Percentiles rank a stretch among this genome's conserved stretches.
Conservation (phyloP, 1,284 basidiomycete species). For the Tremellales sp. region DNA sequence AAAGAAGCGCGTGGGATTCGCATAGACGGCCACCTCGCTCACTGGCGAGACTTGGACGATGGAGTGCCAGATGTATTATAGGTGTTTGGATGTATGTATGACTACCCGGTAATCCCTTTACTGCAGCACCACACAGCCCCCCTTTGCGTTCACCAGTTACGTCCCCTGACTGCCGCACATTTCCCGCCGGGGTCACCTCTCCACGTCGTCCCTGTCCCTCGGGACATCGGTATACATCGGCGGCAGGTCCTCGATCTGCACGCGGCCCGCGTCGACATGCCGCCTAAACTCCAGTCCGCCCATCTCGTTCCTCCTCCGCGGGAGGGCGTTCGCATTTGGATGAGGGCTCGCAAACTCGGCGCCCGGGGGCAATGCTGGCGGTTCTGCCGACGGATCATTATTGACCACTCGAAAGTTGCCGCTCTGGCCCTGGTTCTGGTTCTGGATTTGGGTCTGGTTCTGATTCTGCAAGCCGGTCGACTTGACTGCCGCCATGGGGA, state of each 20-base stretch:
- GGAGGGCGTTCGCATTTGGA: background rate
- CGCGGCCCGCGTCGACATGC: conserved; percentile 31
- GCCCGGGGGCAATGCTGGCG: conserved; percentile 11
- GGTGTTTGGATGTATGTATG: too few relatives aligned
- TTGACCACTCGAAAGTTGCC: conserved; percentile 22
- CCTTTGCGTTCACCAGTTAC: too few relatives aligned
- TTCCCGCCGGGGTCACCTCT: too few relatives aligned
- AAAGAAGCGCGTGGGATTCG: conserved; percentile 5
- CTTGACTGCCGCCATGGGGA: conserved; percentile 11
- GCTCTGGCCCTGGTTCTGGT: background rate
- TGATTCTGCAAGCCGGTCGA: background rate
- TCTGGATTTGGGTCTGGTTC: conserved; percentile 1
- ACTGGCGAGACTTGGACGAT: background rate
- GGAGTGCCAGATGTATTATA: background rate
- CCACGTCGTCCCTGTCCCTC: conserved; percentile 22
- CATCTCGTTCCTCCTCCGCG: conserved; percentile 5
- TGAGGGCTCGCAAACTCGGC: background rate
- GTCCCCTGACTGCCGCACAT: too few relatives aligned
- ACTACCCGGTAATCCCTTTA: background rate
- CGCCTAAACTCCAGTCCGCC: conserved; percentile 21
- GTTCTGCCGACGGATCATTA: conserved; percentile 16
- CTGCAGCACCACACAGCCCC: too few relatives aligned
- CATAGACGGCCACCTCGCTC: background rate
- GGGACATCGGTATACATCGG: conserved; percentile 38
- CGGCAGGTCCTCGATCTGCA: conserved; percentile 31